phyloP scores from a whole-genome alignment of 441 rosid genomes.

The Arabidopsis lyrata region DNA sequence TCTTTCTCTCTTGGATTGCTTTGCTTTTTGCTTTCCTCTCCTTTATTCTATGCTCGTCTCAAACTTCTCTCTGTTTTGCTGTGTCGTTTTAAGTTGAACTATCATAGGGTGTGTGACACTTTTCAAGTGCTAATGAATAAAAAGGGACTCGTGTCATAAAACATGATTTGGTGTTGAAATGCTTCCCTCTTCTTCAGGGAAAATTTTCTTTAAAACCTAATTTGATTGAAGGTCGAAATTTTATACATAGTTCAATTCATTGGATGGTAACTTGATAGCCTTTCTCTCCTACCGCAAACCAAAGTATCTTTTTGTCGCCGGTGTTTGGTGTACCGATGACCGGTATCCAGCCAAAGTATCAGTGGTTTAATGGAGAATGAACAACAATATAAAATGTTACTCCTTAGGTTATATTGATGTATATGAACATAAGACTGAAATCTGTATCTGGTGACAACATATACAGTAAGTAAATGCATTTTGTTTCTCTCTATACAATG shows the following conservation, averaged over 20 bases:
- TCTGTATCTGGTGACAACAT: neutral
- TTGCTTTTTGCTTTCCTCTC: constrained; percentile 31
- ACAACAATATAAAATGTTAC: too few species aligned
- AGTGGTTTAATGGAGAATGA: too few species aligned
- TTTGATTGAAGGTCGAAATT: neutral
- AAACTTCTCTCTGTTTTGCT: constrained; percentile 26
- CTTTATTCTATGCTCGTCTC: constrained; percentile 8
- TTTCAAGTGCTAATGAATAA: constrained; percentile 28
- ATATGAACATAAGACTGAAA: neutral
- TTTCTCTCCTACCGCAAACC: too few species aligned
- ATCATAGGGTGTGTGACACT: constrained; percentile 22
- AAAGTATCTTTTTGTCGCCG: too few species aligned
- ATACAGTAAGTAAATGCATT: neutral
- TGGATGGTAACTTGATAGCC: too few species aligned
- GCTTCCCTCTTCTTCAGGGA: neutral
- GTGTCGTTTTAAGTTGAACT: constrained; percentile 23
- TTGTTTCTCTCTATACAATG: neutral
- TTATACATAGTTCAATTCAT: too few species aligned
- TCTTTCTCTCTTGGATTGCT: constrained; percentile 19
- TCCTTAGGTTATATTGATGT: neutral
- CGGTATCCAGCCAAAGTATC: too few species aligned
- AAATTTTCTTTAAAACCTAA: neutral
- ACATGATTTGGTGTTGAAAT: neutral
- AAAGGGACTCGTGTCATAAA: neutral
- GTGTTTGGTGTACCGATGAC: too few species aligned